Conservation (phyloP, 2,329 filamentous ascomycete species). For the Arthrobotrys pseudoclavata region DNA sequence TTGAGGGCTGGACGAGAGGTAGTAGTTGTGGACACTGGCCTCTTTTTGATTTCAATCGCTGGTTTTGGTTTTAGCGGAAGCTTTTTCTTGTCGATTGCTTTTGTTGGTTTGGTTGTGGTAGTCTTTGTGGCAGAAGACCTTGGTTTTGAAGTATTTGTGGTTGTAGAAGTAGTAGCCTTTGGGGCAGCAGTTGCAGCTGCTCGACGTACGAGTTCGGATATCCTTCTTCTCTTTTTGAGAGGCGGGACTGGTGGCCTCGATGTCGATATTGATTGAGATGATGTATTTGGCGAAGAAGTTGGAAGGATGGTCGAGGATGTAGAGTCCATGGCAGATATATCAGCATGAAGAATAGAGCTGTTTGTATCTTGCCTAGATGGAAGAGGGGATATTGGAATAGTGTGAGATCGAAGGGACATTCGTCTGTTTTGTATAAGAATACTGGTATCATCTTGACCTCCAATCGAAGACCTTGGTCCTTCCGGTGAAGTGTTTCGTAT, state of each 20-base stretch:
- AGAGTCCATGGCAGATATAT: conserved; percentile 46
- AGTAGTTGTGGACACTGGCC: background rate
- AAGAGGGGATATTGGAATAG: conserved; percentile 11
- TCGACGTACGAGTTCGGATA: conserved; percentile 45
- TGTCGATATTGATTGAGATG: conserved; percentile 21
- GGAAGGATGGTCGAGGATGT: conserved; percentile 49
- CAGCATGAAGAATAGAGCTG: conserved; percentile 40
- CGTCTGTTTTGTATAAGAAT: conserved; percentile 16
- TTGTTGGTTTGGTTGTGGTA: conserved; percentile 2
- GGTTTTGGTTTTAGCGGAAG: conserved; percentile 25
- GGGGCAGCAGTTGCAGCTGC: conserved; percentile 32
- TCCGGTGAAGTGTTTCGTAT: background rate
- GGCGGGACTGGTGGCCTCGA: conserved; percentile 1
- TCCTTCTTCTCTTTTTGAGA: conserved; percentile 42
- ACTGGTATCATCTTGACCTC: background rate
- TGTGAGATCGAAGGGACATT: conserved; percentile 45
- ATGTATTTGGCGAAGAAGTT: conserved; percentile 47
- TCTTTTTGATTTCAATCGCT: conserved; percentile 10
- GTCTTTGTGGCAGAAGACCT: conserved; percentile 4
- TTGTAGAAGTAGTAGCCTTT: conserved; percentile 19
- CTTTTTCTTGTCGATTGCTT: conserved; percentile 28
- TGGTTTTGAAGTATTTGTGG: conserved; percentile 2
- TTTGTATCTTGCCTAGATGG: conserved; percentile 14
- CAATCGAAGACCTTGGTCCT: too few relatives aligned
- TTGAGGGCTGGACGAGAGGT: conserved; percentile 43